Conservation (phyloP, 2,329 filamentous ascomycete genomes). For the Aureobasidium sp. region DNA sequence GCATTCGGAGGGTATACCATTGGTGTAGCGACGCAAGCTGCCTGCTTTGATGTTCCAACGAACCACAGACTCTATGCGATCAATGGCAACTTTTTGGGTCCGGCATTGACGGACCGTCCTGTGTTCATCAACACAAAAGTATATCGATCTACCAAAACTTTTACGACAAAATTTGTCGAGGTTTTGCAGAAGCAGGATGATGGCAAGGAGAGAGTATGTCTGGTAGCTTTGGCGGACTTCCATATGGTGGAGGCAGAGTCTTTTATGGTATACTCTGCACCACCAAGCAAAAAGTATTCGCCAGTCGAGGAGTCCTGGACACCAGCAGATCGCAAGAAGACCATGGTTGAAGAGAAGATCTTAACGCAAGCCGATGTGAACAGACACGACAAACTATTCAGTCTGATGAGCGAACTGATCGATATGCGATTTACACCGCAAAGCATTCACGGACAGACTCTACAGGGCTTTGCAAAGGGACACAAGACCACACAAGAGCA, state of each 20-base stretch:
- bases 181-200: slow-evolving; percentile 37
- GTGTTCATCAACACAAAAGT: slow-evolving; percentile 33
- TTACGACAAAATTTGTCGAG: slow-evolving; percentile 42
- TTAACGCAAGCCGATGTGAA: slow-evolving; percentile 23
- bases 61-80: slow-evolving; percentile 41
- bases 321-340: slow-evolving; percentile 17
- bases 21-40: slow-evolving; percentile 37
- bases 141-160: slow-evolving; percentile 41
- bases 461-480: slow-evolving; percentile 35
- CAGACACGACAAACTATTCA: slow-evolving; percentile 27
- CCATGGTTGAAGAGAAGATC: slow-evolving; percentile 23
- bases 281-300: slow-evolving; percentile 30
- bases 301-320: slow-evolving; percentile 24
- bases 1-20: slow-evolving; percentile 44
- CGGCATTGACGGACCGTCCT: slow-evolving; percentile 36
- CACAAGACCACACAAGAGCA: slow-evolving; percentile 31
- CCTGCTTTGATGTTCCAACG: slow-evolving; percentile 32
- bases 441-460: slow-evolving; percentile 40
- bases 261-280: slow-evolving; percentile 34
- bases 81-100: slow-evolving; percentile 42
- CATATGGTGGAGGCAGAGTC: slow-evolving; percentile 35
- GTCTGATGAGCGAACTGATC: slow-evolving; percentile 27
- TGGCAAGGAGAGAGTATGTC: slow-evolving; percentile 33
- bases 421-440: slow-evolving; percentile 34
- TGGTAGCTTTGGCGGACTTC: slow-evolving; percentile 44